A percentile compares a stretch with the other conserved stretches of the same genome.
phyloP scores from a whole-genome alignment of 257 asterid genomes.

The Petunia secreta region DNA sequence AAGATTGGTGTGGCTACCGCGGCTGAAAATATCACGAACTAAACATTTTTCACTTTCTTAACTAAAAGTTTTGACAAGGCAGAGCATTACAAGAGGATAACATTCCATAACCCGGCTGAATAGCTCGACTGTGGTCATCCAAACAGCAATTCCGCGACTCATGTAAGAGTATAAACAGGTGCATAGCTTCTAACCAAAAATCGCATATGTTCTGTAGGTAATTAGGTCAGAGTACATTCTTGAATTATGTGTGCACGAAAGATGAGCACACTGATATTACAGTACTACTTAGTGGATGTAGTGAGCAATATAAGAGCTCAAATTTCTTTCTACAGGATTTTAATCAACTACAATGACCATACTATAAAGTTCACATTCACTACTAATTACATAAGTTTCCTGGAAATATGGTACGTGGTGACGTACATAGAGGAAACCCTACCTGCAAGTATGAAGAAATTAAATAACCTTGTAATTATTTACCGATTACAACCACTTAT shows the following conservation, averaged over 20 bases:
- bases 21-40: background rate
- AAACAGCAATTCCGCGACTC: background rate
- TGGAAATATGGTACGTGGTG: conserved; percentile 34
- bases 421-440: conserved; percentile 37
- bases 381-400: conserved; percentile 38
- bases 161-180: background rate
- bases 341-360: conserved; percentile 42
- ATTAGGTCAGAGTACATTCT: background rate
- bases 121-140: background rate
- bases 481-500: conserved; percentile 41
- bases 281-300: background rate
- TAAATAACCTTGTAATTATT: conserved; percentile 35
- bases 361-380: conserved; percentile 34
- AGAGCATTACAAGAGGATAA: background rate
- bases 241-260: background rate
- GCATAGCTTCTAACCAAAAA: background rate
- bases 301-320: conserved; percentile 22
- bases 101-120: background rate
- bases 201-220: background rate
- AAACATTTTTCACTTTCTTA: background rate
- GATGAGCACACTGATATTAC: background rate
- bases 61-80: no score
- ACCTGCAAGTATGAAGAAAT: conserved; percentile 42
- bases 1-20: background rate
- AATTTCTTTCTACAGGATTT: conserved; percentile 48